Percentiles rank a stretch among this genome's conserved stretches.
These are phyloP conservation scores for Letharia columbiana DNA, from an alignment of 495 filamentous ascomycete species.

Conservation along the genomic window DNA sequence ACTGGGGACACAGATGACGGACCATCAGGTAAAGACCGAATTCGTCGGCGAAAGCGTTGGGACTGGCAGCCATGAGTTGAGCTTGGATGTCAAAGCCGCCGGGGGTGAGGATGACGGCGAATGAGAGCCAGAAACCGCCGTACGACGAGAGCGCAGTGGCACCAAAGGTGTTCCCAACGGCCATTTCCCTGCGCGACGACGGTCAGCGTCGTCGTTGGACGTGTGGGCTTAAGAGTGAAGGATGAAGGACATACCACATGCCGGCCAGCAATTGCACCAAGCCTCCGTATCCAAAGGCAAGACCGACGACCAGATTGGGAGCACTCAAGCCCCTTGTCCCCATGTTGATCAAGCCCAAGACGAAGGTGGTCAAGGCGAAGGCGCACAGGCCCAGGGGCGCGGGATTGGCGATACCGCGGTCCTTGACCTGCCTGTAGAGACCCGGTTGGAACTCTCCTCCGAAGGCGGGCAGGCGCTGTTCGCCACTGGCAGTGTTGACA, in stretches of 20 bases:
- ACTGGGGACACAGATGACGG: constrained; percentile 22
- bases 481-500: constrained; percentile 53
- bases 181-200: constrained; percentile 73
- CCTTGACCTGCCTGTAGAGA: constrained; percentile 66
- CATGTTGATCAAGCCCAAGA: constrained; percentile 80
- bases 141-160: constrained; percentile 94
- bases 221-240: neutral
- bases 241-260: constrained; percentile 74
- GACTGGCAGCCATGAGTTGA: constrained; percentile 27
- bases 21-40: constrained; percentile 81
- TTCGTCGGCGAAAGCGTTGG: constrained; percentile 49
- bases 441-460: constrained; percentile 96
- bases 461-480: constrained; percentile 66
- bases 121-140: constrained; percentile 95
- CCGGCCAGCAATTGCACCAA: constrained; percentile 86
- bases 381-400: constrained; percentile 78
- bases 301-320: constrained; percentile 61
- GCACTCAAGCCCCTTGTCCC: constrained; percentile 47
- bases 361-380: constrained; percentile 95
- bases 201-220: constrained; percentile 2
- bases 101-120: constrained; percentile 80
- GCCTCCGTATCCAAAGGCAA: constrained; percentile 76
- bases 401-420: constrained; percentile 79
- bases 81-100: constrained; percentile 56
- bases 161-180: constrained; percentile 94